These are phyloP conservation scores for Saraca asoca DNA, from an alignment of 331 rosid genomes.

Conservation along the genomic window DNA sequence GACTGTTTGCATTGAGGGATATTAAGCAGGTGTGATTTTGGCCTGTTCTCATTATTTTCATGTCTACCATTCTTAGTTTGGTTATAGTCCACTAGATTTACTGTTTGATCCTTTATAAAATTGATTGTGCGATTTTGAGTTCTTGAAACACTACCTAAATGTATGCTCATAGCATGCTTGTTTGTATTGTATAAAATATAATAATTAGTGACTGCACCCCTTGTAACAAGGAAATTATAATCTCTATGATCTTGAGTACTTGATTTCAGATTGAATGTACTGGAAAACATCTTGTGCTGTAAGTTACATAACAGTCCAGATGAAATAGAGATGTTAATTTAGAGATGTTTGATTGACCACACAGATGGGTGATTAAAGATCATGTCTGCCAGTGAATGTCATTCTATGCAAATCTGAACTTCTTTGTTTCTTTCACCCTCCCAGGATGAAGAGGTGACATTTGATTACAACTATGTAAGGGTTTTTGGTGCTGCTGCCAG, in stretches of 20 bases:
- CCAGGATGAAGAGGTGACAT: conserved; percentile 99
- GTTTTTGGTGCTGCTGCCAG: conserved; percentile 99
- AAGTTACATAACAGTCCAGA: background rate
- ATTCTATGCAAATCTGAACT: conserved; percentile 32
- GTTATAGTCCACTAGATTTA: background rate
- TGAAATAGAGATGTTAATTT: conserved; percentile 26
- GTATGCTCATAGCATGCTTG: conserved; percentile 1
- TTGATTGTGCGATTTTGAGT: conserved; percentile 18
- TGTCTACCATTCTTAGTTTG: conserved; percentile 25
- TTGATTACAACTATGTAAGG: conserved; percentile 98
- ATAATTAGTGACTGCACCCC: background rate
- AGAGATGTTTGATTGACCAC: conserved; percentile 24
- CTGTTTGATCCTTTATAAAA: conserved; percentile 13
- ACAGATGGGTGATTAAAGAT: background rate
- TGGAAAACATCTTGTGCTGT: conserved; percentile 15
- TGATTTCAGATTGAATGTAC: background rate
- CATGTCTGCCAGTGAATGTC: background rate
- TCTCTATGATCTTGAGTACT: background rate
- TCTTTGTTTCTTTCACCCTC: conserved; percentile 26
- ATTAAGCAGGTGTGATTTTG: conserved; percentile 76
- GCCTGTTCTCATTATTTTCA: conserved; percentile 30
- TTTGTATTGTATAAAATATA: conserved; percentile 16
- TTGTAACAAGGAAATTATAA: conserved; percentile 1
- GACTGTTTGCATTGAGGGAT: conserved; percentile 85
- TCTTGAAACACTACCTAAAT: conserved; percentile 10